phyloP scores from a whole-genome alignment of 1,284 basidiomycete species.

The Leccinum ponderosum region DNA sequence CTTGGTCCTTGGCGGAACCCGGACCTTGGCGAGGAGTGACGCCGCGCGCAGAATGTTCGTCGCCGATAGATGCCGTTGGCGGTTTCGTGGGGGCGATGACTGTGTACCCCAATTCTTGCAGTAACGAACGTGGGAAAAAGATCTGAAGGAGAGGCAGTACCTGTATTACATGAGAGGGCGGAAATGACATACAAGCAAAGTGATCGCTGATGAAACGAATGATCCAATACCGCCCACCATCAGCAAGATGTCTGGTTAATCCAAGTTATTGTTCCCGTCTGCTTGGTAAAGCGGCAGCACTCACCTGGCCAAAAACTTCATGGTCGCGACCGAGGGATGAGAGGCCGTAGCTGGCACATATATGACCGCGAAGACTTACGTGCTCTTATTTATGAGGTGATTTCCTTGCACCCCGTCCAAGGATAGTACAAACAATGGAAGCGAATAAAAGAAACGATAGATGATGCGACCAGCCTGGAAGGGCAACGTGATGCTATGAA shows the following conservation, averaged over 20 bases:
- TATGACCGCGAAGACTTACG: conserved; percentile 44
- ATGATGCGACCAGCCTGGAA: conserved; percentile 58
- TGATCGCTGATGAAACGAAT: conserved; percentile 73
- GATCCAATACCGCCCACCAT: conserved; percentile 70
- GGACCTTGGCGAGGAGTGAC: conserved; percentile 8
- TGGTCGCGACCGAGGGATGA: conserved; percentile 5
- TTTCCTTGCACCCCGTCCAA: conserved; percentile 55
- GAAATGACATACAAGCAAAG: conserved; percentile 52
- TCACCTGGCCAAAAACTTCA: conserved; percentile 51
- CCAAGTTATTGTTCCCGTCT: background rate
- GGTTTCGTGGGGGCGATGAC: conserved; percentile 30
- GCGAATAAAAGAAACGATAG: conserved; percentile 68
- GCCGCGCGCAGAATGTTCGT: background rate
- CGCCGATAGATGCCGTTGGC: conserved; percentile 13
- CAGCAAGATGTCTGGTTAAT: conserved; percentile 55
- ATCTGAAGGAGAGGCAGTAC: conserved; percentile 41
- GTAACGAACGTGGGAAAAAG: conserved; percentile 74
- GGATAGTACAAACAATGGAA: conserved; percentile 63
- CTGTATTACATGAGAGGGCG: background rate
- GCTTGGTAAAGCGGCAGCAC: conserved; percentile 8
- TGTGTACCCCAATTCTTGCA: conserved; percentile 59
- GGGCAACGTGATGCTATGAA: conserved; percentile 4
- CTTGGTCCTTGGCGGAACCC: conserved; percentile 26
- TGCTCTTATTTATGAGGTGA: conserved; percentile 49
- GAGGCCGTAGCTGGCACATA: background rate